Evolutionary conservation across 805 yeast genomes (phyloP).

Genomic region (Lipomyces yamanashiensis): DNA sequence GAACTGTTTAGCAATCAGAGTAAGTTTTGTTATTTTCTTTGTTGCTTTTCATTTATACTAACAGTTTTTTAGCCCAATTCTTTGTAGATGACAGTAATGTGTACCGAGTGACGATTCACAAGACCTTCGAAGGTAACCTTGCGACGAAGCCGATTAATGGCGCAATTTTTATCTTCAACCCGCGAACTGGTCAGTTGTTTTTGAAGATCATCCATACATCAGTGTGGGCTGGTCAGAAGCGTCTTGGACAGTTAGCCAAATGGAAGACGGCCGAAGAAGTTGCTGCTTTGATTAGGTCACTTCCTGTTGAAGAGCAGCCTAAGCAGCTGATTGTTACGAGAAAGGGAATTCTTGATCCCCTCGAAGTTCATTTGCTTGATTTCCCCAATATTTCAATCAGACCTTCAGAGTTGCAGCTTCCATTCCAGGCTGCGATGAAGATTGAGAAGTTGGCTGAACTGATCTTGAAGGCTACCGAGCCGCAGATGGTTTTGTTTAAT

Average conservation of each 20-base stretch:
- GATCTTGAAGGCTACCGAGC: conserved; percentile 85
- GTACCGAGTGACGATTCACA: conserved; percentile 87
- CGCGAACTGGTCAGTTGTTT: conserved; percentile 87
- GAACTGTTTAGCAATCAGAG: conserved; percentile 83
- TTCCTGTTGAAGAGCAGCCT: conserved; percentile 94
- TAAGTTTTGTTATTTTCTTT: conserved; percentile 1
- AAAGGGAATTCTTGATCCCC: conserved; percentile 89
- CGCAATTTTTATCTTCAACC: conserved; percentile 85
- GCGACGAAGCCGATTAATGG: conserved; percentile 95
- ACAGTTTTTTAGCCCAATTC: conserved; percentile 54
- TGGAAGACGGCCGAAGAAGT: conserved; percentile 99
- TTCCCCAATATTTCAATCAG: conserved; percentile 90
- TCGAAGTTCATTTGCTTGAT: conserved; percentile 95
- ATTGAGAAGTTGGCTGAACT: conserved; percentile 78
- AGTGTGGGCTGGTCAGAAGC: conserved; percentile 96
- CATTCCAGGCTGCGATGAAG: conserved; percentile 84
- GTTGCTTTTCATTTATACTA: neutral
- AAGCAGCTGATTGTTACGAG: conserved; percentile 88
- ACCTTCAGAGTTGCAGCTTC: conserved; percentile 85
- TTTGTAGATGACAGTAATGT: conserved; percentile 95
- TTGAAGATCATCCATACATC: conserved; percentile 89
- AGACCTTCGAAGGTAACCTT: conserved; percentile 89
- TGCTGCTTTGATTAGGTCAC: conserved; percentile 83
- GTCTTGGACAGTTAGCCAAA: conserved; percentile 88
- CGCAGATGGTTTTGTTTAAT: conserved; percentile 89